These are phyloP conservation scores for Coemansia sp. DNA, from an alignment of 192 early-diverging fungal genomes.

Conservation along the genomic window DNA sequence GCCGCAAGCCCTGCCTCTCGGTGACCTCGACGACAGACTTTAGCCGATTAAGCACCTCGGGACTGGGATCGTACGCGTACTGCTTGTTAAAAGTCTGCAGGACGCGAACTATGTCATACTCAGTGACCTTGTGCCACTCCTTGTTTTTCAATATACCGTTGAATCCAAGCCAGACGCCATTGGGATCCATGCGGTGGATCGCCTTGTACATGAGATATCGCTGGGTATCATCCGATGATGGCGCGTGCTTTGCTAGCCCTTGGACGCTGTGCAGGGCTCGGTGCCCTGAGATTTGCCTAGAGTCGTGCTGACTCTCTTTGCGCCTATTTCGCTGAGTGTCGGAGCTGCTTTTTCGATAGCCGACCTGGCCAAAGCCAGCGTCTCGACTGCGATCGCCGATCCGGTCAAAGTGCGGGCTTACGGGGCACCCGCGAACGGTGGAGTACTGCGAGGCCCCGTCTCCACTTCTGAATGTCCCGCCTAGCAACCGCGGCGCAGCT, in stretches of 20 bases:
- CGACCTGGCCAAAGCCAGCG: not conserved
- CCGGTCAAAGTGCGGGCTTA: not conserved
- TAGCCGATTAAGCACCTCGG: conserved; percentile 15
- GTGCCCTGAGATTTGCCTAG: not conserved
- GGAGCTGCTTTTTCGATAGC: not conserved
- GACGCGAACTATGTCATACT: conserved; percentile 32
- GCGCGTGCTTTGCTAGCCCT: not conserved
- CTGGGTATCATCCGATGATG: conserved; percentile 9
- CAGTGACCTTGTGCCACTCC: conserved; percentile 33
- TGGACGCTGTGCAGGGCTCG: not conserved
- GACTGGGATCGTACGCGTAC: conserved; percentile 29
- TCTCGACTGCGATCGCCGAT: not conserved
- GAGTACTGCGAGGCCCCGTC: not conserved
- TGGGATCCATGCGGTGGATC: conserved; percentile 14
- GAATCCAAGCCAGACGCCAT: conserved; percentile 37
- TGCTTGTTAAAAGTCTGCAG: conserved; percentile 41
- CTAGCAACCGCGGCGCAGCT: not conserved
- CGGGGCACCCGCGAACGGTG: not conserved
- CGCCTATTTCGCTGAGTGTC: not conserved
- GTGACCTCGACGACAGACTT: conserved; percentile 15
- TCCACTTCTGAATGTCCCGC: not conserved
- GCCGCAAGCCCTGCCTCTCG: conserved; percentile 1
- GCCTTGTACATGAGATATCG: conserved; percentile 28
- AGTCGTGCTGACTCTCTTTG: not conserved
- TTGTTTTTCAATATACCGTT: conserved; percentile 17